Base-by-base conservation (phyloP, 2,329 filamentous ascomycete genomes). In the Diplocarpon mali region DNA sequence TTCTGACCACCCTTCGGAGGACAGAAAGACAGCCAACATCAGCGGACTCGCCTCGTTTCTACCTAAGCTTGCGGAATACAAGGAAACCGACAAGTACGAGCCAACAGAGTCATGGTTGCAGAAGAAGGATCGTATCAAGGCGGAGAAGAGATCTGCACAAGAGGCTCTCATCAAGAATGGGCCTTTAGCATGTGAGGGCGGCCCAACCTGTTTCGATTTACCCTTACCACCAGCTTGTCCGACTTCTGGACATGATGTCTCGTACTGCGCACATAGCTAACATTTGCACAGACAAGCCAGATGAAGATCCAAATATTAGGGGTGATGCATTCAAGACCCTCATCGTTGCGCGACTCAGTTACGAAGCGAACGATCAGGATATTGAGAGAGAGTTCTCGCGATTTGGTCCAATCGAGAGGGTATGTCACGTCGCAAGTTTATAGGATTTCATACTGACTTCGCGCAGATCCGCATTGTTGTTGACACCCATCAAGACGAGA, bases 241-340 rank as follows among this genome's bases (percentile, higher is more conserved):
- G 34, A 51, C 31, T 47, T 54, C 46, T 47, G 46, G 45, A 39
- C 39, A 52, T 44, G 24, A 34, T 43, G 42, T 45, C 44, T 39
- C 27, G 36, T 44, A 10, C 45, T 31, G 36, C 41, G n/a, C 29
- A 42, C 2, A 35, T 44, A 55, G 42, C 55, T 60, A 40, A 60
- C 36, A n/a, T 43, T 41, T 27, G 24, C 52, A 31, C 53, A 89
- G 89, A 85, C 65, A 85, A 90, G 52, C 90, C 92, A 6, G 69
- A 71, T 17, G 80, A 92, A 31, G 92, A 98, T 60, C 76, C 83
- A 11, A 92, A 95, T 57, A 83, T 95, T 53, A 79, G 88, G 53
- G 90, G 92, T 45, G 89, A 96, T 67, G 83, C 90, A 1, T 95
- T 92, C 72, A 94, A 86, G 67, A 98, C 92, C 12, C 72, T 98